Conservation (phyloP, 2,329 filamentous ascomycete species). For the Botrytis pseudocinerea region DNA sequence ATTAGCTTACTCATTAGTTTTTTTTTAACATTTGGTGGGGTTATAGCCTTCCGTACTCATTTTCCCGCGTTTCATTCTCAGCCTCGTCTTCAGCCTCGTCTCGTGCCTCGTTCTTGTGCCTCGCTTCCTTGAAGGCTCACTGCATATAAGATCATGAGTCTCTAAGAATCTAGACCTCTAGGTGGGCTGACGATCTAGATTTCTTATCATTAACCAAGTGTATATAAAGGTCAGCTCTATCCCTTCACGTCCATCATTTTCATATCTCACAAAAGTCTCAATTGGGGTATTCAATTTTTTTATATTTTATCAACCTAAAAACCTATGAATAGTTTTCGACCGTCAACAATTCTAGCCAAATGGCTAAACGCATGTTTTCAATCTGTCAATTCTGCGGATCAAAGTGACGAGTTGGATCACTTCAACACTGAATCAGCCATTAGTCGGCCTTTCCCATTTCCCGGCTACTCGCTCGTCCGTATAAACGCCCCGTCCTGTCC, state of each 20-base stretch:
- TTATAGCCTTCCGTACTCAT: not conserved
- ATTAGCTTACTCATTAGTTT: not conserved
- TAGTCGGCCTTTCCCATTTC: not conserved
- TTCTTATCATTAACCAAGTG: not conserved
- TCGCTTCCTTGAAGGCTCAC: constrained; percentile 12
- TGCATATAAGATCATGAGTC: constrained; percentile 11
- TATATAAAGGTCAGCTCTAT: constrained; percentile 6
- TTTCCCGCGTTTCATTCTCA: not conserved
- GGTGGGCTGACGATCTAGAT: constrained; percentile 21
- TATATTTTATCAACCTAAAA: not conserved
- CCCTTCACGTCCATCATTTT: not conserved
- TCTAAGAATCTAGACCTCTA: constrained; percentile 18
- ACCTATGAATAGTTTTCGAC: not conserved
- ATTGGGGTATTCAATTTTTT: not conserved
- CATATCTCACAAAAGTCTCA: no score
- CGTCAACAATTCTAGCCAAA: not conserved
- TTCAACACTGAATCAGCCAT: not conserved
- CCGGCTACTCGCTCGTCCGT: not conserved
- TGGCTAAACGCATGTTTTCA: not conserved
- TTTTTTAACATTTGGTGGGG: not conserved
- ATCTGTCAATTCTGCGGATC: not conserved
- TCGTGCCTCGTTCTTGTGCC: not conserved
- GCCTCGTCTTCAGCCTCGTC: not conserved
- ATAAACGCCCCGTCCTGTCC: not conserved
- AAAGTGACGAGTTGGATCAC: not conserved